Evolutionary conservation across 371 early-diverging fungal genomes (phyloP).

Genomic region (Dichotomocladium elegans): DNA sequence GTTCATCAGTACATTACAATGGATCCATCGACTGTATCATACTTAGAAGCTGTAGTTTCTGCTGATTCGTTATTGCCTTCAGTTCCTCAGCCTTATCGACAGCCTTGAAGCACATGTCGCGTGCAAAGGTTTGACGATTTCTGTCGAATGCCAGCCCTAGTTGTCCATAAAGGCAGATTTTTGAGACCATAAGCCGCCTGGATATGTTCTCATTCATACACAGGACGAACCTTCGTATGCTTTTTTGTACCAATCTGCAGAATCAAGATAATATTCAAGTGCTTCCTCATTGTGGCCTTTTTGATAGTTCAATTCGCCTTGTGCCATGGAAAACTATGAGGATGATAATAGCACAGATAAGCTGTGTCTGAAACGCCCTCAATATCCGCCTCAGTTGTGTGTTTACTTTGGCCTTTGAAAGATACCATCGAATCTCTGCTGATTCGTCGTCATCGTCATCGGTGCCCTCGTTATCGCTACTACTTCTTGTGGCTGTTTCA

Average conservation of each 20-base stretch:
- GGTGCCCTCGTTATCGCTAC: slow-evolving; percentile 1
- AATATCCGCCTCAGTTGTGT: background rate
- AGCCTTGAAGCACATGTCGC: slow-evolving; percentile 27
- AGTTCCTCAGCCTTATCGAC: slow-evolving; percentile 35
- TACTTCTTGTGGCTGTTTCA: background rate
- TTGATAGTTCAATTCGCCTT: slow-evolving; percentile 40
- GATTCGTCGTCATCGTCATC: slow-evolving; percentile 24
- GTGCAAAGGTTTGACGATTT: slow-evolving; percentile 1
- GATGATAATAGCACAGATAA: background rate
- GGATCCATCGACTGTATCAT: background rate
- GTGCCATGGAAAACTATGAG: slow-evolving; percentile 19
- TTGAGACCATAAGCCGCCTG: background rate
- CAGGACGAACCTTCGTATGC: slow-evolving; percentile 33
- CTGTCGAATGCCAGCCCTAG: slow-evolving; percentile 7
- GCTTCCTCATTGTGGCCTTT: slow-evolving; percentile 37
- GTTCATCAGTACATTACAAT: background rate
- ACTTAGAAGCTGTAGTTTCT: slow-evolving; percentile 16
- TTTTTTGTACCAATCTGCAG: slow-evolving; percentile 39
- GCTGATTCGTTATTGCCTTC: slow-evolving; percentile 21
- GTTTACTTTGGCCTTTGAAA: slow-evolving; percentile 37
- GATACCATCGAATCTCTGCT: slow-evolving; percentile 8
- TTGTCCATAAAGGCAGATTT: background rate
- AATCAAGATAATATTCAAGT: slow-evolving; percentile 40
- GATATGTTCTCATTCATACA: background rate
- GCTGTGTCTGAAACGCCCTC: background rate